Percentiles rank a stretch among this genome's conserved stretches.
phyloP scores from a whole-genome alignment of 495 filamentous ascomycete genomes.

The Oleoguttula mirabilis region DNA sequence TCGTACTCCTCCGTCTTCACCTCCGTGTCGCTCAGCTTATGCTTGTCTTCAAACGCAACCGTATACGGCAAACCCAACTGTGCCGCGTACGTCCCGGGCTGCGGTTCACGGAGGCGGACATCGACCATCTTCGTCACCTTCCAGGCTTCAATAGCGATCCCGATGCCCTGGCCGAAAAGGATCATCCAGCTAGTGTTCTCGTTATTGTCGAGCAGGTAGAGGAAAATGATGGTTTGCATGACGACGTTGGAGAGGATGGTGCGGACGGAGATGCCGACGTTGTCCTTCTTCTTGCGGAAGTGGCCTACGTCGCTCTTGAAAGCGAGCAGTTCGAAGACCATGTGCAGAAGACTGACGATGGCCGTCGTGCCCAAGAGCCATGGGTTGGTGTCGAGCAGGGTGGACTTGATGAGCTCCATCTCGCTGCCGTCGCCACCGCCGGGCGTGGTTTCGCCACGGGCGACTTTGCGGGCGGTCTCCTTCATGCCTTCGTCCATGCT shows the following conservation, averaged over 20 bases:
- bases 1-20: constrained; percentile 98
- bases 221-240: constrained; percentile 93
- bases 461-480: constrained; percentile 60
- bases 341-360: constrained; percentile 77
- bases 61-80: constrained; percentile 55
- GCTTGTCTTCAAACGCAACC: constrained; percentile 88
- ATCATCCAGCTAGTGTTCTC: constrained; percentile 99
- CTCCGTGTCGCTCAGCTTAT: constrained; percentile 87
- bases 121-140: constrained; percentile 97
- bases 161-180: constrained; percentile 79
- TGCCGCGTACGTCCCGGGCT: constrained; percentile 43
- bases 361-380: constrained; percentile 77
- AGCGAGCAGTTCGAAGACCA: constrained; percentile 88
- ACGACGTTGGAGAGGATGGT: constrained; percentile 96
- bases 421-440: constrained; percentile 65
- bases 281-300: constrained; percentile 99
- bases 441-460: constrained; percentile 49
- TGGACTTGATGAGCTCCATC: constrained; percentile 90
- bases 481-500: constrained; percentile 80
- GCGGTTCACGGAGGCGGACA: constrained; percentile 62
- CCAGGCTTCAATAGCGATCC: constrained; percentile 92
- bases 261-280: constrained; percentile 86
- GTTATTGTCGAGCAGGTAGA: constrained; percentile 96
- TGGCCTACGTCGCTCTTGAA: constrained; percentile 97
- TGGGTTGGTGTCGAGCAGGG: constrained; percentile 86